A percentile compares a stretch with the other conserved stretches of the same genome.
These are phyloP conservation scores for Verticillium albo-atrum DNA, from an alignment of 2,329 filamentous ascomycete species.

Conservation along the genomic window DNA sequence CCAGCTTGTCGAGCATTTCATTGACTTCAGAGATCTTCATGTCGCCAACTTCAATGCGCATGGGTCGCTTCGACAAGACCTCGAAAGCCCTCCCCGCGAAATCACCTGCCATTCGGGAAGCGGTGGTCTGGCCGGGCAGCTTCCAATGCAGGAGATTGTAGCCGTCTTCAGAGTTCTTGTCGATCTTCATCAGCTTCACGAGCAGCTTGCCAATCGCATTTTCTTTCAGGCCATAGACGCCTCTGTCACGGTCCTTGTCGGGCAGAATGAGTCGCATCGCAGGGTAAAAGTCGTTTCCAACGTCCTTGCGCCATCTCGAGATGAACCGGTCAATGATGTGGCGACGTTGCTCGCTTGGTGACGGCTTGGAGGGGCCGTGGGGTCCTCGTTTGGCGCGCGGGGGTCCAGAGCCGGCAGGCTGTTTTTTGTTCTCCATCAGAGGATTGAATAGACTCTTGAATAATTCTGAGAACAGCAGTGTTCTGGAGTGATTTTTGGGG, in stretches of 20 bases:
- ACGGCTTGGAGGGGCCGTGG: constrained; percentile 52
- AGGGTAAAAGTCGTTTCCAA: constrained; percentile 90
- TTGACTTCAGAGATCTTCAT: constrained; percentile 92
- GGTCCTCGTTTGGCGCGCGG: constrained; percentile 56
- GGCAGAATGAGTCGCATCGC: constrained; percentile 88
- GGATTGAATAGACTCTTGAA: constrained; percentile 79
- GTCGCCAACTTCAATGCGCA: constrained; percentile 66
- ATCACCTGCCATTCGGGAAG: constrained; percentile 72
- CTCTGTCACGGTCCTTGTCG: constrained; percentile 86
- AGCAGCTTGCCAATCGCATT: constrained; percentile 83
- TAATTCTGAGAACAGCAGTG: constrained; percentile 77
- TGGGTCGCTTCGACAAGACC: constrained; percentile 76
- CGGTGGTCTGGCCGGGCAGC: constrained; percentile 65
- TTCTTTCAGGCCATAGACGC: constrained; percentile 93
- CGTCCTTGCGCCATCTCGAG: constrained; percentile 77
- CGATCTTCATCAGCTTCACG: constrained; percentile 90
- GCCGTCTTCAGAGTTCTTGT: constrained; percentile 84
- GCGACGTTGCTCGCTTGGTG: constrained; percentile 72
- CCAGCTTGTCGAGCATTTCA: constrained; percentile 72
- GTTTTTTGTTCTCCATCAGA: constrained; percentile 71
- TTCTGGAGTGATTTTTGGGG: constrained; percentile 74
- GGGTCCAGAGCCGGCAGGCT: constrained; percentile 43
- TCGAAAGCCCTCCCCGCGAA: constrained; percentile 89
- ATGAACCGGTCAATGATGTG: constrained; percentile 86
- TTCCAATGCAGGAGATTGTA: constrained; percentile 89